Percentiles rank a stretch among this genome's conserved stretches.
phyloP scores from a whole-genome alignment of 225 moss, liverwort and hornwort species.

The Polytrichum commune region DNA sequence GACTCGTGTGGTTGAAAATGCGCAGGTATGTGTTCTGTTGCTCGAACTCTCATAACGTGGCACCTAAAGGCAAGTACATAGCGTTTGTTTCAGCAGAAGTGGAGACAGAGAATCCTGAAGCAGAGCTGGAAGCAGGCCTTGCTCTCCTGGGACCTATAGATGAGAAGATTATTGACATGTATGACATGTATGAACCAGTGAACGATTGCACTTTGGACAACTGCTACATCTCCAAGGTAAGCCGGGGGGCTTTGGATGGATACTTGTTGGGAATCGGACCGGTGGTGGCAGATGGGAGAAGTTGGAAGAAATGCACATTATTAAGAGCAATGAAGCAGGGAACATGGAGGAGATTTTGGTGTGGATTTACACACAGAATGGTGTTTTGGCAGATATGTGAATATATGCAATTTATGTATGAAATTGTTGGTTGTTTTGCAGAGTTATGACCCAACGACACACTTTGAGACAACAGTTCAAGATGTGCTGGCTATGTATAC shows the following conservation, averaged over 20 bases:
- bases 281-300: too few relatives aligned
- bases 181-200: slow-evolving; percentile 89
- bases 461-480: slow-evolving; percentile 92
- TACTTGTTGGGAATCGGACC: too few relatives aligned
- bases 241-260: neutral
- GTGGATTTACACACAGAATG: too few relatives aligned
- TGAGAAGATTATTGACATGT: slow-evolving; percentile 81
- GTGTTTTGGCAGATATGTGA: too few relatives aligned
- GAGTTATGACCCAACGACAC: slow-evolving; percentile 95
- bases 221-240: slow-evolving; percentile 90
- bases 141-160: slow-evolving; percentile 81
- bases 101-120: slow-evolving; percentile 83
- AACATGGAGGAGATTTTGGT: too few relatives aligned
- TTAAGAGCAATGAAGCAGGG: too few relatives aligned
- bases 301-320: too few relatives aligned
- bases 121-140: slow-evolving; percentile 81
- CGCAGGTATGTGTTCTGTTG: slow-evolving; percentile 95
- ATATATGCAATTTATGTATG: too few relatives aligned
- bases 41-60: slow-evolving; percentile 93
- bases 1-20: neutral
- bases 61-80: slow-evolving; percentile 93
- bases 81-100: slow-evolving; percentile 93
- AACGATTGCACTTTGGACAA: slow-evolving; percentile 81
- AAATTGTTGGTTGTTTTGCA: slow-evolving; percentile 20
- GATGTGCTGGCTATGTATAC: slow-evolving; percentile 93